Evolutionary conservation across 225 moss, liverwort and hornwort genomes (phyloP).

Genomic region (Anthoceros angustus): DNA sequence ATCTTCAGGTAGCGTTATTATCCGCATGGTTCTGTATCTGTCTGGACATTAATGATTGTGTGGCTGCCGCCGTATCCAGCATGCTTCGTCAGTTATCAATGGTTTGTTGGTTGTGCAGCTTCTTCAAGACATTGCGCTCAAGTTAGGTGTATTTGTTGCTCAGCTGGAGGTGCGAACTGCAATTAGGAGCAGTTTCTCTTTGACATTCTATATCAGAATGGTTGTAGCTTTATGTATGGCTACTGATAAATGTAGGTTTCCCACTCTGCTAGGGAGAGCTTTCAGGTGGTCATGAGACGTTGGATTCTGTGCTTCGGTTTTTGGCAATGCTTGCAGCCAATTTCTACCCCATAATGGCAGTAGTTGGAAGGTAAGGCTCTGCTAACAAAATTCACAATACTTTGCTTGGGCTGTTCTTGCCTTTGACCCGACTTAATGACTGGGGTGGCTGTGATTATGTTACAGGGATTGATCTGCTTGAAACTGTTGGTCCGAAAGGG

Average conservation of each 20-base stretch:
- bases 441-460: no score
- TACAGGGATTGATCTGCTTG: no score
- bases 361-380: constrained; percentile 39
- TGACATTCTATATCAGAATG: no score
- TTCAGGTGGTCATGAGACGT: constrained; percentile 41
- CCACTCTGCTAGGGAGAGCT: constrained; percentile 54
- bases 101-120: constrained; percentile 37
- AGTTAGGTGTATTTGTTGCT: constrained; percentile 51
- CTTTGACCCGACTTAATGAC: no score
- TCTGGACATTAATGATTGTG: not conserved
- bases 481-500: not conserved
- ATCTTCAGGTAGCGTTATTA: constrained; percentile 44
- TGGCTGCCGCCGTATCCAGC: not conserved
- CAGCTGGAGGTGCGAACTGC: constrained; percentile 53
- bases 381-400: no score
- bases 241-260: constrained; percentile 7
- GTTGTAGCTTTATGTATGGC: not conserved
- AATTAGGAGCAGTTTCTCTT: not conserved
- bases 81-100: not conserved
- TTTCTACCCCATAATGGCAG: constrained; percentile 53
- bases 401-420: no score
- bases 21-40: not conserved
- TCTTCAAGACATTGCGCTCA: constrained; percentile 65
- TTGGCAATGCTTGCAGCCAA: constrained; percentile 78
- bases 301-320: constrained; percentile 70